Evolutionary conservation across 345 rosid species (phyloP).

Genomic region (Syzygium aromaticum): DNA sequence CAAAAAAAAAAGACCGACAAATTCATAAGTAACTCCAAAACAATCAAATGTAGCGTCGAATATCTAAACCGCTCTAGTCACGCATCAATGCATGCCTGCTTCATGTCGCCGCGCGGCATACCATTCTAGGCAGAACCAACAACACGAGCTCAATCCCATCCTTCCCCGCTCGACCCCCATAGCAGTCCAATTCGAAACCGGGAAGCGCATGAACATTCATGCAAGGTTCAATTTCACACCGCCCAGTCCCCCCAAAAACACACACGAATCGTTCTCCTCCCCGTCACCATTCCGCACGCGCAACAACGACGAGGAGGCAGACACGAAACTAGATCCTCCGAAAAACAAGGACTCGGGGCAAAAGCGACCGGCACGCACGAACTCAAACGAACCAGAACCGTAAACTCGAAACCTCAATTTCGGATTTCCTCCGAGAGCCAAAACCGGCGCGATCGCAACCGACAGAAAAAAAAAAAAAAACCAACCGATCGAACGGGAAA

Average conservation of each 20-base stretch:
- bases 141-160: not conserved
- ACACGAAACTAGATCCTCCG: not conserved
- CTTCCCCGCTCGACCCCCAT: not conserved
- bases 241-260: not conserved
- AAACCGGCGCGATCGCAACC: not conserved
- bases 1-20: not conserved
- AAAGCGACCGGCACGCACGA: not conserved
- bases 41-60: not conserved
- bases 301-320: not conserved
- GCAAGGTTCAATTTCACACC: not conserved
- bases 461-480: not conserved
- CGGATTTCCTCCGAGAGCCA: not conserved
- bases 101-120: rapidly evolving
- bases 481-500: not conserved
- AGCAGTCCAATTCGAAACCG: not conserved
- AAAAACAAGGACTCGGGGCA: not conserved
- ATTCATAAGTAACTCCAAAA: not conserved
- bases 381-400: not conserved
- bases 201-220: not conserved
- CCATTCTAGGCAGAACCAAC: not conserved
- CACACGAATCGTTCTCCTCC: not conserved
- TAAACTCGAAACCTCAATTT: not conserved
- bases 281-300: not conserved
- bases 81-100: not conserved
- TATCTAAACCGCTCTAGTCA: not conserved